Conservation (phyloP, 2,329 filamentous ascomycete genomes). For the Scopulariopsis brevicaulis region DNA sequence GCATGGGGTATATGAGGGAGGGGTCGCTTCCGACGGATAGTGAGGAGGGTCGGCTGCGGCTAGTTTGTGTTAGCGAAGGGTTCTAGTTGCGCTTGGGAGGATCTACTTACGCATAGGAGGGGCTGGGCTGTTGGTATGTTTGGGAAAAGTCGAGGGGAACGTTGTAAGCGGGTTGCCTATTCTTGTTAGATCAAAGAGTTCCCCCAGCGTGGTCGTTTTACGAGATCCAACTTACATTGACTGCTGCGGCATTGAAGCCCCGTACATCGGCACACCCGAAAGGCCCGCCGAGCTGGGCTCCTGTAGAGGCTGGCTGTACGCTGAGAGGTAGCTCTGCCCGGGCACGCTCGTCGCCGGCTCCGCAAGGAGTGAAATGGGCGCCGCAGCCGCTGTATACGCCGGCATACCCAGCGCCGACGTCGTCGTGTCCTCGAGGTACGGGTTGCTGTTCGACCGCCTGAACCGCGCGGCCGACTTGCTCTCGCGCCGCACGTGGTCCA, state of each 20-base stretch:
- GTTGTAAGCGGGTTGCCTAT: constrained; percentile 18
- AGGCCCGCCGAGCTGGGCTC: constrained; percentile 22
- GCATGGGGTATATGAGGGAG: constrained; percentile 30
- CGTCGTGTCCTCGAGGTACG: constrained; percentile 27
- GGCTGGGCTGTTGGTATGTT: constrained; percentile 16
- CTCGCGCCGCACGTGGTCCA: constrained; percentile 46
- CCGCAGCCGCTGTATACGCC: constrained; percentile 38
- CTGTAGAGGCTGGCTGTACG: constrained; percentile 34
- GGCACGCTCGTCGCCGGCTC: constrained; percentile 33
- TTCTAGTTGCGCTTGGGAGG: constrained; percentile 4
- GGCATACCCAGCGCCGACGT: constrained; percentile 29
- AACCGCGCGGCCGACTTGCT: constrained; percentile 40
- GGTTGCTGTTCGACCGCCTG: constrained; percentile 35
- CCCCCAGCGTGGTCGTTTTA: constrained; percentile 8
- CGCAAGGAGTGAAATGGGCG: constrained; percentile 37
- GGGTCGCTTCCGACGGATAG: constrained; percentile 25
- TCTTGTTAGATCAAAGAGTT: constrained; percentile 11
- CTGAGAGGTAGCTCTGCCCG: constrained; percentile 31
- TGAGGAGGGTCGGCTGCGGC: constrained; percentile 25
- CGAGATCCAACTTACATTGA: constrained; percentile 19
- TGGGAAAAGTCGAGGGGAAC: constrained; percentile 31
- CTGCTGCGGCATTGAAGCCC: constrained; percentile 19
- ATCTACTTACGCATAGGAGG: constrained; percentile 27
- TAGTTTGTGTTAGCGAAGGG: constrained; percentile 6
- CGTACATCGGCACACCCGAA: constrained; percentile 17